These are phyloP conservation scores for Blastocystis sp. DNA, from an alignment of 352 stramenopile species.

Conservation along the genomic window DNA sequence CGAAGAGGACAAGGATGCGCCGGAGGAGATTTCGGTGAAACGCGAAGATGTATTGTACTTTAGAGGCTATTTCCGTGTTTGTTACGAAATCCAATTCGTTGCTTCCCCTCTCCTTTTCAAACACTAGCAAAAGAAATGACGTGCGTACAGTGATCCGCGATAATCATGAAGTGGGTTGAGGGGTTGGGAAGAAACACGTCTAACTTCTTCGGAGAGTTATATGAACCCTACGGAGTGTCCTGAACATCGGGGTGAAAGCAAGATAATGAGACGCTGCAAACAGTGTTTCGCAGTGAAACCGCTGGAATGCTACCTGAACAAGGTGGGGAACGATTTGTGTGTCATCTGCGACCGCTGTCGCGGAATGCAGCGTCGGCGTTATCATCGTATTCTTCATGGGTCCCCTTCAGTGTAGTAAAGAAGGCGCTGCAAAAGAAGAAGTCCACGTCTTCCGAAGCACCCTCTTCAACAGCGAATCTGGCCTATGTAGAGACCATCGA, in stretches of 20 bases:
- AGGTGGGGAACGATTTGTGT: slow-evolving; percentile 3
- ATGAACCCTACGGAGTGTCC: background rate
- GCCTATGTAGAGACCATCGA: background rate
- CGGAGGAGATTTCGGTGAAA: background rate
- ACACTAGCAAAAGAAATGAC: background rate
- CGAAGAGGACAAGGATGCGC: background rate
- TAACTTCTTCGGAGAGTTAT: too few species aligned
- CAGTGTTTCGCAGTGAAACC: slow-evolving; percentile 46
- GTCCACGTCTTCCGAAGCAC: background rate
- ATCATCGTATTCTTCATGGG: slow-evolving; percentile 6
- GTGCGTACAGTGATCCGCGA: background rate
- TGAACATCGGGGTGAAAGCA: background rate
- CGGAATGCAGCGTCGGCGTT: slow-evolving; percentile 17
- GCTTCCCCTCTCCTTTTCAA: too few species aligned
- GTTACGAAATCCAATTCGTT: background rate
- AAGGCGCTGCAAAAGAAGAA: background rate
- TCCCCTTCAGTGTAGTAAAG: slow-evolving; percentile 11
- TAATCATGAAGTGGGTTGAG: background rate
- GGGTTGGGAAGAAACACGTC: too few species aligned
- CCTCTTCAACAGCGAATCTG: background rate
- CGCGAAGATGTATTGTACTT: slow-evolving; percentile 62
- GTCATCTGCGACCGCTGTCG: slow-evolving; percentile 39
- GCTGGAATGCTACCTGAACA: slow-evolving; percentile 26
- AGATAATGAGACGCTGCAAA: slow-evolving; percentile 24
- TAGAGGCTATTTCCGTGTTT: slow-evolving; percentile 64